Conservation (phyloP, 345 rosid species). For the Excoecaria agallocha region DNA sequence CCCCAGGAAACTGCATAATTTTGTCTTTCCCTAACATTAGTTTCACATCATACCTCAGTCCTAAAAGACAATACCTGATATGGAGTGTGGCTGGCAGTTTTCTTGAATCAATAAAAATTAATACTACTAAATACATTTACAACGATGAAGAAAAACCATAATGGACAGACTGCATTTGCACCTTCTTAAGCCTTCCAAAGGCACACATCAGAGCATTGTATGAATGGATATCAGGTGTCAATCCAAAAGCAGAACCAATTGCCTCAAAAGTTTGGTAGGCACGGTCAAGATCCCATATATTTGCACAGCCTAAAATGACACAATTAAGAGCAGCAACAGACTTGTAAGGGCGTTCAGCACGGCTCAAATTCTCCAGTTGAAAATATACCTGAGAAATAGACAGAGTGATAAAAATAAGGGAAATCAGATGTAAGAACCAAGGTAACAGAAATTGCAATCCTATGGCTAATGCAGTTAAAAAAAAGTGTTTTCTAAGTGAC, state of each 20-base stretch:
- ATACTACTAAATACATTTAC: not conserved
- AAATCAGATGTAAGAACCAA: not conserved
- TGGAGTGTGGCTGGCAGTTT: not conserved
- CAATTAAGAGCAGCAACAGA: conserved; percentile 94
- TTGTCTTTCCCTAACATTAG: not conserved
- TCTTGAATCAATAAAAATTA: not conserved
- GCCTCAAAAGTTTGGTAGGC: conserved; percentile 98
- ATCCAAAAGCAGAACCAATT: conserved; percentile 64
- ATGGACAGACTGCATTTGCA: conserved; percentile 19
- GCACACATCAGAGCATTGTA: conserved; percentile 78
- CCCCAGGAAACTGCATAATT: not conserved
- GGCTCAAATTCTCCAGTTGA: conserved; percentile 77
- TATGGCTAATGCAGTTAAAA: no score
- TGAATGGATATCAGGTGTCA: conserved; percentile 80
- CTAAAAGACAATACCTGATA: not conserved
- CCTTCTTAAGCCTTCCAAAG: conserved; percentile 90
- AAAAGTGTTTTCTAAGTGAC: not conserved
- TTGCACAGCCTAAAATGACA: conserved; percentile 86
- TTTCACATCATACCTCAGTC: not conserved
- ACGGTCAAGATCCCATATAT: conserved; percentile 92
- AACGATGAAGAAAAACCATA: not conserved
- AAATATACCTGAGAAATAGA: conserved; percentile 63
- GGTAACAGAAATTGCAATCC: not conserved
- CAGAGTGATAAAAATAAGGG: not conserved
- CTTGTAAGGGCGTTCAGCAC: conserved; percentile 71